Evolutionary conservation across 129 eudicot genomes (phyloP), one percentile per base, ranked within the genome.

Genomic region (Artemisia argyi): DNA sequence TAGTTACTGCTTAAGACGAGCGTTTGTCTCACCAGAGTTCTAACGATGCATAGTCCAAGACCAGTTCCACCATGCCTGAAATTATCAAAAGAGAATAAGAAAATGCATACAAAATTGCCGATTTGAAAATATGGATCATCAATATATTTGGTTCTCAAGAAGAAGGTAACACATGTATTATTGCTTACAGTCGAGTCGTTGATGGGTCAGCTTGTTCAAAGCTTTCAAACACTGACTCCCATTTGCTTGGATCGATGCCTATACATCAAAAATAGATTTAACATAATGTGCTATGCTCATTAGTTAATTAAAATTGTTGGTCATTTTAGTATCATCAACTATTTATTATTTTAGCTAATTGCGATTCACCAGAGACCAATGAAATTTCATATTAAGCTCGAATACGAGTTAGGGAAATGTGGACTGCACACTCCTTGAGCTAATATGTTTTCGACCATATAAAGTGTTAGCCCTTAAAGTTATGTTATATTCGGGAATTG

Each of bases 61-160:
- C 99, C 99, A 75, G 99, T 94, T 62, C 99, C 99, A 61, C 99
- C 99, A 76, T 94, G 99, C 91, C 99, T 94, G 87, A 80, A 70
- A 64, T 65, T 28, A 68, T 56, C 11, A 8, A 57, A 61, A 63
- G 19, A 20, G 50, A 44, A 48, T 74, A 30, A 69, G 32, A 73
- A 48, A 76, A 53, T 4, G 20, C 28, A 30, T 65, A 57, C 15
- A 68, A 46, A 17, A 51, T 39, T 7, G 46, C 46, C 46, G 46
- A 39, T 7, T 39, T 39, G 46, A 61, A 30, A 1, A 61, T n/a
- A 42, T 56, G 3, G 59, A 15, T 75, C 35, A 28, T 49, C 67
- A 17, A 48, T 5, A 3, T 14, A 26, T 44, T 11, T 3, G 32
- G 44, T 56, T 20, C 10, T 68, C 30, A 64, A 46, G 48, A 44